phyloP scores from a whole-genome alignment of 2,329 filamentous ascomycete genomes.

The Pseudogymnoascus sp. region DNA sequence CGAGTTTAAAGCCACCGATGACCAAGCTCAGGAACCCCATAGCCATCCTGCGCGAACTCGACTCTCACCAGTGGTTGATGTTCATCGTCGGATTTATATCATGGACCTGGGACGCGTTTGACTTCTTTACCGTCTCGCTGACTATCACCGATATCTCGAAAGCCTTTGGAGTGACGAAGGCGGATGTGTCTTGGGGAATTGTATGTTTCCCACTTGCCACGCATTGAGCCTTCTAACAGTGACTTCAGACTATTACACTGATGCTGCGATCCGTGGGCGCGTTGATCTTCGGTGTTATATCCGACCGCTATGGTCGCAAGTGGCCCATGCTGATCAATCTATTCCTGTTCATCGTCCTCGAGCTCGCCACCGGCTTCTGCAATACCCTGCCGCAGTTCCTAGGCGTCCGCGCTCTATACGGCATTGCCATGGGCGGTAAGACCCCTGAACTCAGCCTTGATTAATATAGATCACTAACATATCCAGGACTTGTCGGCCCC shows the following conservation, averaged over 20 bases:
- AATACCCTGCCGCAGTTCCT: constrained; percentile 44
- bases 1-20: constrained; percentile 30
- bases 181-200: constrained; percentile 58
- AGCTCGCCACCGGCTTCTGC: constrained; percentile 40
- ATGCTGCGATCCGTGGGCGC: constrained; percentile 28
- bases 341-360: constrained; percentile 59
- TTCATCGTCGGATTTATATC: constrained; percentile 17
- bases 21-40: constrained; percentile 24
- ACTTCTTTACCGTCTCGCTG: constrained; percentile 59
- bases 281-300: constrained; percentile 43
- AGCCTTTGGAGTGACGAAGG: constrained; percentile 45
- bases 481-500: constrained; percentile 56
- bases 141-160: constrained; percentile 47
- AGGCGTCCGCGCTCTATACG: constrained; percentile 66
- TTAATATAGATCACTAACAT: not conserved
- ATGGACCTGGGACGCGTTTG: constrained; percentile 55
- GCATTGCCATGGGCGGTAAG: constrained; percentile 68
- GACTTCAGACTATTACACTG: constrained; percentile 23
- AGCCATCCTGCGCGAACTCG: constrained; percentile 23
- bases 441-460: not conserved
- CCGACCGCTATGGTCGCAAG: constrained; percentile 51
- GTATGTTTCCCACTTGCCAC: not conserved
- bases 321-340: constrained; percentile 72
- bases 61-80: constrained; percentile 29
- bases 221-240: not conserved